Evolutionary conservation across 306 rosid species (phyloP), one percentile per base, ranked within the genome.

Genomic region (Fagus sylvatica): DNA sequence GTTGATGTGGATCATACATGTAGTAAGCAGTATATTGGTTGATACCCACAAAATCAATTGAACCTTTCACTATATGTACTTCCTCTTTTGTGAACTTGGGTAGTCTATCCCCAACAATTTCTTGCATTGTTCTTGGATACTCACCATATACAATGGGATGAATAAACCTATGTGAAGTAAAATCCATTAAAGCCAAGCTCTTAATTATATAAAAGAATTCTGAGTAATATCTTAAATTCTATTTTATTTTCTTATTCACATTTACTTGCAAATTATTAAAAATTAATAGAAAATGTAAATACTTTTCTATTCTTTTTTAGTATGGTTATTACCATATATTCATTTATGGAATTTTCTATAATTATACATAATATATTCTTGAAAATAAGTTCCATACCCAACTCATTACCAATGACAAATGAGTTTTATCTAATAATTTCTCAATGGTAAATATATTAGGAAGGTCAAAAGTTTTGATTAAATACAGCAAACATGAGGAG

Each of bases 61-160:
- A 91, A 1, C 98, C 98, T 76, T 91, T 91, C 78, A 95, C 98
- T 28, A 92, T 39, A 79, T 89, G 85, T 62, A 92, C 93, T 81
- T 95, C 92, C 73, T 95, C 92, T 71, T 80, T 39, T 1, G 91
- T 88, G 91, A 95, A 95, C 70, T 86, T 95, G 0, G 98, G 98
- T 36, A 95, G 91, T 82, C 98, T 90, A 0, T 86, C 53, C 43
- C 97, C 97, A 60, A 91, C 98, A 65, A 92, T 92, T 0, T 32
- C 30, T 85, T 95, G 93, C 53, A 95, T 78, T 10, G 98, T 90
- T 84, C 22, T 92, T 28, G 98, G 98, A 82, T 95, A 95, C 84
- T 92, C 97, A 0, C 98, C 98, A 67, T 89, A 92, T 11, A 91
- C 93, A 72, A 95, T 67, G 17, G 98, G 98, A 80, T 95, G 97